phyloP scores from a whole-genome alignment of 495 filamentous ascomycete genomes.

The Xylaria cubensis region DNA sequence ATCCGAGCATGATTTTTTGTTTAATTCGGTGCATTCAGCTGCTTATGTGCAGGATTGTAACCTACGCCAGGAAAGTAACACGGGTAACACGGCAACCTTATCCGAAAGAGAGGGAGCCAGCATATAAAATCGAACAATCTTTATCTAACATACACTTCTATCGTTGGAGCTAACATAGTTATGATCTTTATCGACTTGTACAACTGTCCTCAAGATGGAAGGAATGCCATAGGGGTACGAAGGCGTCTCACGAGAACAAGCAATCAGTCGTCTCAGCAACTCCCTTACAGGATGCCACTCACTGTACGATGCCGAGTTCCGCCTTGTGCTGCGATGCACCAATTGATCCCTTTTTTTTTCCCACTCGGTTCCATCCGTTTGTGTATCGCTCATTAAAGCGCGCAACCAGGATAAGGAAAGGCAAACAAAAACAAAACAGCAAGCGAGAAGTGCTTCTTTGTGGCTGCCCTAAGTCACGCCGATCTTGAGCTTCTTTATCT shows the following conservation, averaged over 20 bases:
- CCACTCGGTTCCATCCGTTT: neutral
- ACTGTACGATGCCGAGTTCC: slow-evolving; percentile 18
- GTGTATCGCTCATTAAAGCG: neutral
- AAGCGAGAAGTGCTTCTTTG: slow-evolving; percentile 4
- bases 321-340: slow-evolving; percentile 22
- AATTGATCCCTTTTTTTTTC: neutral
- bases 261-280: neutral
- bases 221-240: neutral
- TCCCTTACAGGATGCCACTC: neutral
- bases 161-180: neutral
- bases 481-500: neutral
- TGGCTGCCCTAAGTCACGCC: neutral
- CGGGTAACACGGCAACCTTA: neutral
- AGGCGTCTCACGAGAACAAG: neutral
- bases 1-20: too few relatives aligned
- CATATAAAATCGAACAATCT: neutral
- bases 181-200: neutral
- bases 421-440: slow-evolving; percentile 2
- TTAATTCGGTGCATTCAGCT: too few relatives aligned
- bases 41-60: neutral
- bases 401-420: slow-evolving; percentile 8
- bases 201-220: neutral
- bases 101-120: neutral
- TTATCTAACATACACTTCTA: neutral
- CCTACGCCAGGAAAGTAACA: neutral